Base-by-base conservation (phyloP, 352 stramenopile genomes). In the Pythium chondricola region DNA sequence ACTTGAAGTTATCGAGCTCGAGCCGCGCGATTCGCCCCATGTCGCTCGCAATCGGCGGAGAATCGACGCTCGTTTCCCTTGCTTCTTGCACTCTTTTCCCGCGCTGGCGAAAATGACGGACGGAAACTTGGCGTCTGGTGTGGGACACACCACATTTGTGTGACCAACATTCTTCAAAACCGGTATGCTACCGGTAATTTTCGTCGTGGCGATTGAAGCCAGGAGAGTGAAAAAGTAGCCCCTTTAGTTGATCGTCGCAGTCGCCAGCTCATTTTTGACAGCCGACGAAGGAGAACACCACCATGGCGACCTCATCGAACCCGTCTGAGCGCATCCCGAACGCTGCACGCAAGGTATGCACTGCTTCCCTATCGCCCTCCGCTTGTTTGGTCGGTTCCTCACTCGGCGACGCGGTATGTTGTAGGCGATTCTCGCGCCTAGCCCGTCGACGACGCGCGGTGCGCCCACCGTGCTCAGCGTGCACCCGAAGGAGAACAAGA, bases 1-100 rank as follows among this genome's bases (percentile, higher is more conserved):
- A 98, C 72, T 99, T 99, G 88, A 99, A 99, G 74, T 99, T 98
- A 63, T 98, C 89, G 25, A 99, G 66, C 83, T 99, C 95, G n/a
- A 99, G 69, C 33, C 95, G 65, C 77, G 81, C 51, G 43, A 97
- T 94, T 25, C 83, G 75, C 20, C 88, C 86, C 87, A 96, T 96
- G 17, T 44, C n/a, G 10, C n/a, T 24, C 10, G 17, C 38, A 9
- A 20, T 20, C 6, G 17, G 6, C n/a, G n/a, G n/a, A n/a, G n/a
- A n/a, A n/a, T n/a, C 35, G 17, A 20, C 38, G n/a, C 41, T 25
- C 33, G 51, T 65, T 65, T 56, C 57, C 45, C 46, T 61, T 65
- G 30, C 47, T 46, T 7, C 31, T 33, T 52, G 9, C 9, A 5
- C 9, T 7, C 13, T 39, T 52, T 63, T 63, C 48, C 48, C 48